Conservation (phyloP, 2,329 filamentous ascomycete genomes). For the Apiospora sp. region DNA sequence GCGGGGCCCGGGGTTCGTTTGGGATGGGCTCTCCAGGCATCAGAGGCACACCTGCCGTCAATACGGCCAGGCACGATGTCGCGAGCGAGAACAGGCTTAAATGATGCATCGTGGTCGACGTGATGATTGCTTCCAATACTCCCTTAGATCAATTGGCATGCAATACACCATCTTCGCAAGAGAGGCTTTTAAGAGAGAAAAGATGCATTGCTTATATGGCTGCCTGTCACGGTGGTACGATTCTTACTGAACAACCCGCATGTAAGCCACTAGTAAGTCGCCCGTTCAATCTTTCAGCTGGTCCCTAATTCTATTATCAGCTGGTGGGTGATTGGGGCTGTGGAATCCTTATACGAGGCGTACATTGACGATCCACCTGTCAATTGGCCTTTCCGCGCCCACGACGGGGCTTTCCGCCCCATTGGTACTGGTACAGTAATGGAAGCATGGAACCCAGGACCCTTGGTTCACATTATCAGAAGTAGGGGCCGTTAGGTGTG, state of each 20-base stretch:
- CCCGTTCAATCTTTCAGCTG: background rate
- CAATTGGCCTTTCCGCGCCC: background rate
- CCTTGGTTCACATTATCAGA: background rate
- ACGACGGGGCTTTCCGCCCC: background rate
- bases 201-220: background rate
- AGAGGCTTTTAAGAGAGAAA: background rate
- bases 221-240: background rate
- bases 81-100: background rate
- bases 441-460: too few relatives aligned
- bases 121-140: background rate
- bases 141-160: background rate
- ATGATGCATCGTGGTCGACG: background rate
- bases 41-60: background rate
- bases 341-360: constrained; percentile 1
- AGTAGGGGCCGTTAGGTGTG: too few relatives aligned
- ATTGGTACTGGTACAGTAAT: background rate
- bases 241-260: background rate
- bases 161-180: background rate
- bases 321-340: constrained; percentile 10
- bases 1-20: background rate
- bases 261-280: background rate
- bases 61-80: background rate
- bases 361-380: background rate
- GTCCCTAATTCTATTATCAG: background rate
- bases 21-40: background rate